Percentiles rank a stretch among this genome's conserved stretches.
Conservation (phyloP, 768 basidiomycete species). For the Lactarius vividus region DNA sequence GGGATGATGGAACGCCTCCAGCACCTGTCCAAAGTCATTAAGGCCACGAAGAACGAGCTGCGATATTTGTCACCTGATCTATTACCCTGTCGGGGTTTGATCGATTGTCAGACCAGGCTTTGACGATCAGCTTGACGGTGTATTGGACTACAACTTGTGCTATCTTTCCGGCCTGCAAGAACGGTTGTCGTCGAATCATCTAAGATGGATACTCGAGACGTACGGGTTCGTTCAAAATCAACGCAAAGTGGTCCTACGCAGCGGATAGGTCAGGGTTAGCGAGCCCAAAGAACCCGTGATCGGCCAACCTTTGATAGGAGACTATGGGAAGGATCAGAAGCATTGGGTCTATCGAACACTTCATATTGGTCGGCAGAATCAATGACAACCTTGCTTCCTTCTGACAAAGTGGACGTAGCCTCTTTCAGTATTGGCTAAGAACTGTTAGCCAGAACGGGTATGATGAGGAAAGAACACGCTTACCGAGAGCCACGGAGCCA, state of each 20-base stretch:
- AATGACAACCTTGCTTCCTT: conserved; percentile 67
- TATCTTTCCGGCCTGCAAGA: conserved; percentile 55
- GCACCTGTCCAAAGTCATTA: conserved; percentile 37
- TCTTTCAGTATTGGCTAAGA: conserved; percentile 58
- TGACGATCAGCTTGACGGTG: conserved; percentile 56
- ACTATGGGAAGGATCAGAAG: conserved; percentile 73
- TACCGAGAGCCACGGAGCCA: conserved; percentile 64
- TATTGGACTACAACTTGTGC: conserved; percentile 65
- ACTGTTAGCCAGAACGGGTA: neutral
- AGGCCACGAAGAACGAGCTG: neutral
- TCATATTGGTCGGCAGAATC: conserved; percentile 67
- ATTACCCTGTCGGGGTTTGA: conserved; percentile 46
- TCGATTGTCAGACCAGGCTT: conserved; percentile 51
- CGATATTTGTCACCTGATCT: conserved; percentile 37
- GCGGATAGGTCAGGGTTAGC: neutral
- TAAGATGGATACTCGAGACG: neutral
- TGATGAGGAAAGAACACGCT: conserved; percentile 21
- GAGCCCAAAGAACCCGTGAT: too few species aligned
- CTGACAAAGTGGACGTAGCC: conserved; percentile 53
- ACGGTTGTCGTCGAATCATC: neutral
- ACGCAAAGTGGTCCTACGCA: conserved; percentile 62
- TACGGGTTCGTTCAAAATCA: conserved; percentile 65
- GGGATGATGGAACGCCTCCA: conserved; percentile 69
- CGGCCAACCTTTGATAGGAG: conserved; percentile 55
- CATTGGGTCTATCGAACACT: conserved; percentile 63